A percentile compares a stretch with the other conserved stretches of the same genome.
Conservation (phyloP, 805 yeast genomes). For the Yamadazyma insecticola region DNA sequence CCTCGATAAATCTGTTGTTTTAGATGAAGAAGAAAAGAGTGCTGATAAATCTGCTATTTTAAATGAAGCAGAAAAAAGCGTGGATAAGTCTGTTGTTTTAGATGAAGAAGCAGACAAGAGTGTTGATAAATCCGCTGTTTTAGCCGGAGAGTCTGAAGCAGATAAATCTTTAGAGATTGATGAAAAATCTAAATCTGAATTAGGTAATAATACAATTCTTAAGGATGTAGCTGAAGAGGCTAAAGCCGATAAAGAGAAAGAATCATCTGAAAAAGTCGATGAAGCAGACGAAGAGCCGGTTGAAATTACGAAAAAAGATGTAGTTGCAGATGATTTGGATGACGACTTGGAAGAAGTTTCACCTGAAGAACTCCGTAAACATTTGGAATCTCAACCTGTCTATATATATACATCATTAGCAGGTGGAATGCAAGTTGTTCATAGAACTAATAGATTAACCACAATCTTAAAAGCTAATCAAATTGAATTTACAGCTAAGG, state of each 20-base stretch:
- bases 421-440: constrained; percentile 76
- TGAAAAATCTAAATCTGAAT: too few relatives aligned
- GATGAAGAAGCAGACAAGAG: too few relatives aligned
- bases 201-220: too few relatives aligned
- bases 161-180: too few relatives aligned
- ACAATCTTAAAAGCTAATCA: constrained; percentile 74
- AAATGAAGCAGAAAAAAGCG: too few relatives aligned
- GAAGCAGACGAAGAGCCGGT: constrained; percentile 1
- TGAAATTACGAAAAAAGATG: constrained; percentile 1
- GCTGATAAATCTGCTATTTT: too few relatives aligned
- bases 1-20: background rate
- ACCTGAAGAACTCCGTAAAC: constrained; percentile 40
- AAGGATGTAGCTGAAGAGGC: too few relatives aligned
- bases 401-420: constrained; percentile 82
- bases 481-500: constrained; percentile 63
- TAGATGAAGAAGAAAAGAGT: background rate
- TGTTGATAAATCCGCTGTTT: too few relatives aligned
- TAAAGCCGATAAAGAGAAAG: constrained; percentile 4
- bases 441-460: constrained; percentile 69
- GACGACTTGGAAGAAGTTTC: constrained; percentile 31
- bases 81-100: too few relatives aligned
- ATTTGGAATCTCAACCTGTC: constrained; percentile 52
- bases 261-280: constrained; percentile 1
- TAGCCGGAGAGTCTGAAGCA: too few relatives aligned
- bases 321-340: constrained; percentile 9